Percentiles rank a stretch among this genome's conserved stretches.
phyloP scores from a whole-genome alignment of 1,284 basidiomycete genomes.

The Erythrobasidium hasegawianum region DNA sequence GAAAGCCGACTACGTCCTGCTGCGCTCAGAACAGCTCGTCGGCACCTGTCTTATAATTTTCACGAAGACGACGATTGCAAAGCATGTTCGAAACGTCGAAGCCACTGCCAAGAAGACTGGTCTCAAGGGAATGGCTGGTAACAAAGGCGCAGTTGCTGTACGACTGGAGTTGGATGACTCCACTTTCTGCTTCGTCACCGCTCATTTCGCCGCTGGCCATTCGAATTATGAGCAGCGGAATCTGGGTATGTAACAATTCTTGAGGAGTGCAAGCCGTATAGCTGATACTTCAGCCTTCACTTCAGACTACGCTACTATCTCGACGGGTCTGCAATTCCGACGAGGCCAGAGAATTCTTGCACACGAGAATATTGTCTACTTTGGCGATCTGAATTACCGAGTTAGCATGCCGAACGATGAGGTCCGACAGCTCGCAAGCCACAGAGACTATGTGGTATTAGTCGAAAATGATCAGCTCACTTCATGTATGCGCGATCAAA shows the following conservation, averaged over 20 bases:
- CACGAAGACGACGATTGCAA: constrained; percentile 70
- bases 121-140: constrained; percentile 91
- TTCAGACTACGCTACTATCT: constrained; percentile 83
- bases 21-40: constrained; percentile 90
- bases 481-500: constrained; percentile 63
- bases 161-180: constrained; percentile 86
- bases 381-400: constrained; percentile 92
- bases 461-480: constrained; percentile 78
- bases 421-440: constrained; percentile 63
- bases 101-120: constrained; percentile 94
- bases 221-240: constrained; percentile 84
- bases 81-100: constrained; percentile 83
- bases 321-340: constrained; percentile 73
- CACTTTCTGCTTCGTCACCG: constrained; percentile 89
- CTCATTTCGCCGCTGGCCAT: constrained; percentile 92
- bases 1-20: constrained; percentile 70
- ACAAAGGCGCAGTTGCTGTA: constrained; percentile 83
- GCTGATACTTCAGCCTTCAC: not conserved
- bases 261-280: too few relatives aligned
- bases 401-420: constrained; percentile 78
- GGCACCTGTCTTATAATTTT: constrained; percentile 87
- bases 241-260: constrained; percentile 47
- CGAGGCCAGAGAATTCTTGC: constrained; percentile 81
- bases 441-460: constrained; percentile 67
- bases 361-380: constrained; percentile 90